Evolutionary conservation across 768 basidiomycete genomes (phyloP), one percentile per base, ranked within the genome.

Genomic region (Amanita exitialis): DNA sequence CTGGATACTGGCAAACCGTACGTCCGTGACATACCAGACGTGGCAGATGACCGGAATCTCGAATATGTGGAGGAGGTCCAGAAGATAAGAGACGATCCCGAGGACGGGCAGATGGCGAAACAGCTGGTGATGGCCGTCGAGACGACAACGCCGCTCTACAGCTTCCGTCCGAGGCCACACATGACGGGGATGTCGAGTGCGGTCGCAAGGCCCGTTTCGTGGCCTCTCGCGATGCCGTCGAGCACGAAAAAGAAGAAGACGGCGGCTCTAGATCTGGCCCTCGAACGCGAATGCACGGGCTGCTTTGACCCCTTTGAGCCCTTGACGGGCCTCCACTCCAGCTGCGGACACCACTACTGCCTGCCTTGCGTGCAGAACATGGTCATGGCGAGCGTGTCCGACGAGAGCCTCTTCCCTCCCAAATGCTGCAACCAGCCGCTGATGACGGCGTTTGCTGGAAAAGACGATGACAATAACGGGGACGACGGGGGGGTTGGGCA

Each of bases 341-440:
- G 72, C 1, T 80, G 79, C 57, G 56, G 57, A 0, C 76, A 81
- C 54, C 51, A 58, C 37, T 78, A 81, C 53, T 79, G 77, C 60
- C 53, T 54, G 15, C 59, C 49, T 13, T 82, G 79, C 51, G 41
- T 78, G 28, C 47, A 56, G 0, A 62, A 64, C 28, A 70, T 81
- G 28, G 73, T 74, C n/a, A 58, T 68, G 39, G 52, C 69, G 0
- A 69, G 72, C 20, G 66, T 69, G 10, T 63, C 61, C 2, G 79
- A 82, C 55, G 79, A 80, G 53, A 63, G 71, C 0, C 68, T 80
- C 3, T 71, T 70, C 51, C 79, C 80, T 0, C 65, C 77, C 6
- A 69, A 73, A 25, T 82, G 78, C 56, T 81, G 78, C 58, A 51
- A 44, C 32, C 28, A 51, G 25, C 43, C 50, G 4, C 21, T 51